Evolutionary conservation across 805 yeast species (phyloP), one percentile per base, ranked within the genome.

Genomic region (Sporopachydermia lactativora): DNA sequence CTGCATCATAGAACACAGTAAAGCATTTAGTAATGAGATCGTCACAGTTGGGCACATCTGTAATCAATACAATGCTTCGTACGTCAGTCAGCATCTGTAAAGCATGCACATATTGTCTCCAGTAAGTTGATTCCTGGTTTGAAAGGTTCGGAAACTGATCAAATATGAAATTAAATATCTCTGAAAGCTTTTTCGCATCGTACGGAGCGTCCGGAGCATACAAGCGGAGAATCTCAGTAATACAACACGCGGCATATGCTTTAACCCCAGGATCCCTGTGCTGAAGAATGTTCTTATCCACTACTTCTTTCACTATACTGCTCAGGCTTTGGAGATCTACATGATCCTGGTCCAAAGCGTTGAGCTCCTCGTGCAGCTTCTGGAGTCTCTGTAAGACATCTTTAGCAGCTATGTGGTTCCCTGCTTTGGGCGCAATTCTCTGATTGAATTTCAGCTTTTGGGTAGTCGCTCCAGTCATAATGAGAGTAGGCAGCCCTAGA

Each of bases 171-270:
- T 68, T 71, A 61, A 86, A 84, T 15, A 84, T 70, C 3, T 65
- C 76, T 1, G 75, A 62, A 34, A 86, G 62, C 47, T 80, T 77
- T 1, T 61, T 46, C 17, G 76, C 75, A 2, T 81, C 73, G 57
- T 70, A 86, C 3, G 96, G 96, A 4, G 95, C 94, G 53, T 86
- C 83, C 0, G 96, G 96, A 1, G 95, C 96, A 51, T 69, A 79
- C 13, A 88, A 56, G 43, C 95, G 65, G 35, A 86, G 58, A 5
- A 88, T 64, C 53, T 86, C 95, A 4, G 85, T 67, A 4, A 85
- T 46, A 46, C 92, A 77, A 51, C 94, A 79, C 4, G 92, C 76
- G 1, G 70, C 70, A 43, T 65, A 73, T 0, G 88, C 74, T 47
- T 76, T 80, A 4, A 86, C 75, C 3, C 89, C 92, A 3, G 54